Evolutionary conservation across 306 rosid species (phyloP), one percentile per base, ranked within the genome.

Genomic region (Fragaria nilgerrensis): DNA sequence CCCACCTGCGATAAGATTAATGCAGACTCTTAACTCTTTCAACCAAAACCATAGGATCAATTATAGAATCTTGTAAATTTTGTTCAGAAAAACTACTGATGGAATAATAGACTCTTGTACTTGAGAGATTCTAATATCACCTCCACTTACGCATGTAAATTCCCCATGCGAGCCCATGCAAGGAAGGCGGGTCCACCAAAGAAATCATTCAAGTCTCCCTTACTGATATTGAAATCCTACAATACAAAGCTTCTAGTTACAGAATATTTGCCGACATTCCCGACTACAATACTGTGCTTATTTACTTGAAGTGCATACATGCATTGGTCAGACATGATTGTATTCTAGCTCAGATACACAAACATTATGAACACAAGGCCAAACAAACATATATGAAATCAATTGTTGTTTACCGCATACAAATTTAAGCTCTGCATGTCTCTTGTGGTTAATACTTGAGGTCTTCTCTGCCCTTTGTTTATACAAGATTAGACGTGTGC

Each of bases 141-240:
- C 73, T 79, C 76, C 69, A 92, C 97, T 80, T 83, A 94, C 97
- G 96, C 92, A 75, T 92, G 98, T 77, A 94, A 85, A 82, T 94
- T 94, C 82, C 97, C 98, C 98, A 94, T 90, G 81, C 97, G 97
- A 75, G 98, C 98, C 98, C 98, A 94, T 23, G 98, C 97, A 84
- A 94, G 97, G 86, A 94, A 94, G 74, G 97, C 96, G 74, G 98
- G 93, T 84, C 98, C 98, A 83, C 98, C 95, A 79, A 94, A 92
- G 88, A 89, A 94, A 85, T 82, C 76, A 50, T 92, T 84, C 86
- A 92, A 84, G 76, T 87, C 92, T 73, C 83, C 86, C 52, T 84
- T 83, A 65, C 86, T 86, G 72, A 92, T 83, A 69, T 94, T 94
- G 79, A 92, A 92, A 76, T 87, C 95, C 98, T 94, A 83, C 79